Base-by-base conservation (phyloP, 2,329 filamentous ascomycete genomes). In the Pseudopithomyces chartarum region DNA sequence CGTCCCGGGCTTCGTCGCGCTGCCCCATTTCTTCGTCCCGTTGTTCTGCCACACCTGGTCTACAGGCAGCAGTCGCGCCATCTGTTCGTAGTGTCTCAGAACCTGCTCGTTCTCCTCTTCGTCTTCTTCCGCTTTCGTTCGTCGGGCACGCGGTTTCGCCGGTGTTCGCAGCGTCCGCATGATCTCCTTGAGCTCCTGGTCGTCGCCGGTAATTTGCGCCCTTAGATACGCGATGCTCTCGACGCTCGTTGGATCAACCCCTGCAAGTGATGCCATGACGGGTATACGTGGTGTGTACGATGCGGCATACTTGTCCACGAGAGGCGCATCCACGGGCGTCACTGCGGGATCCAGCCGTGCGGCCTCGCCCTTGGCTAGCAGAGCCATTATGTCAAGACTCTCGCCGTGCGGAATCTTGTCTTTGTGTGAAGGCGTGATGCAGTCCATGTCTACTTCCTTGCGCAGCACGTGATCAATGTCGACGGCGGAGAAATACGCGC, bases 381-480 rank as follows among this genome's bases (percentile, higher is more conserved):
- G 83, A n/a, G 87, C 76, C 2, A 77, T 72, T 53, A 99, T 97
- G 71, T 97, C 93, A 8, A 99, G 76, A 58, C 87, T 92, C 77
- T 98, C 93, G 34, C 96, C 95, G 1, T 87, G 89, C 0, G 90
- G 84, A 40, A 99, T 98, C 29, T 88, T 82, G 0, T 84, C 82
- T 0, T 85, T 84, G 74, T 99, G 90, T 42, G 90, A 95, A 0
- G 95, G 95, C 0, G 95, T 99, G 42, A 98, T 78, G 73, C 95
- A 99, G 70, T 97, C 90, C 91, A 99, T 96, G 74, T 99, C 90
- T 3, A 99, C 96, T 76, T 99, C 95, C 74, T 99, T 99, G 50
- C 95, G 86, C n/a, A 99, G 82, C 2, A 99, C 93, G 66, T 92
- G 88, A 70, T 99, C 95, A 63, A 99, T 91, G 70, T 99, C 95